These are phyloP conservation scores for Paratinospora sagittata DNA, from an alignment of 164 flowering plant genomes.

Conservation along the genomic window DNA sequence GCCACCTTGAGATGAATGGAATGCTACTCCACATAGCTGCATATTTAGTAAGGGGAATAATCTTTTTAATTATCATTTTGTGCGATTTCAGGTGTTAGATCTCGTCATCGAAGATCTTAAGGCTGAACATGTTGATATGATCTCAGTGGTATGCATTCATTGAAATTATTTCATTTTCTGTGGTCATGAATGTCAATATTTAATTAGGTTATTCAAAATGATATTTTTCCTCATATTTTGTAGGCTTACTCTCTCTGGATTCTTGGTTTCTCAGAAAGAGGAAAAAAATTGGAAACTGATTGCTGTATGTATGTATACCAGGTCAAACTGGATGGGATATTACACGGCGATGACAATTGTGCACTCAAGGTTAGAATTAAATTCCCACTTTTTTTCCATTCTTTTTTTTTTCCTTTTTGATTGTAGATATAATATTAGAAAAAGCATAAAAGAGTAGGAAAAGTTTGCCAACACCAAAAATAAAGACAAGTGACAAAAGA, in stretches of 20 bases:
- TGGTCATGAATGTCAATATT: neutral
- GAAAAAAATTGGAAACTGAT: neutral
- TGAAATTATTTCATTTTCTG: neutral
- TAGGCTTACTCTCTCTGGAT: neutral
- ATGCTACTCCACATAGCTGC: neutral
- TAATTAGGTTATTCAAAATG: neutral
- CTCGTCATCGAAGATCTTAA: constrained; percentile 67
- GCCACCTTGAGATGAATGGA: neutral
- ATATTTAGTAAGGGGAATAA: neutral
- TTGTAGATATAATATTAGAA: neutral
- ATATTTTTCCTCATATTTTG: neutral
- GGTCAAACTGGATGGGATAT: constrained; percentile 76
- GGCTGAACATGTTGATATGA: constrained; percentile 53
- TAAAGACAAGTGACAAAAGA: neutral
- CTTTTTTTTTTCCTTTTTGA: neutral
- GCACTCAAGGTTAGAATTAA: constrained; percentile 63
- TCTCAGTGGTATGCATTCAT: constrained; percentile 57
- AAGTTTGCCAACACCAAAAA: neutral
- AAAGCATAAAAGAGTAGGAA: neutral
- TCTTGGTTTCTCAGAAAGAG: neutral
- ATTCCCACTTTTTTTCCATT: neutral
- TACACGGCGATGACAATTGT: constrained; percentile 72
- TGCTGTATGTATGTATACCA: constrained; percentile 24
- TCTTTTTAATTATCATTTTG: neutral
- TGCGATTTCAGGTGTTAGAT: constrained; percentile 62